Percentiles rank a stretch among this genome's conserved stretches.
phyloP scores from a whole-genome alignment of 352 stramenopile species.

The Phytophthora megakarya region DNA sequence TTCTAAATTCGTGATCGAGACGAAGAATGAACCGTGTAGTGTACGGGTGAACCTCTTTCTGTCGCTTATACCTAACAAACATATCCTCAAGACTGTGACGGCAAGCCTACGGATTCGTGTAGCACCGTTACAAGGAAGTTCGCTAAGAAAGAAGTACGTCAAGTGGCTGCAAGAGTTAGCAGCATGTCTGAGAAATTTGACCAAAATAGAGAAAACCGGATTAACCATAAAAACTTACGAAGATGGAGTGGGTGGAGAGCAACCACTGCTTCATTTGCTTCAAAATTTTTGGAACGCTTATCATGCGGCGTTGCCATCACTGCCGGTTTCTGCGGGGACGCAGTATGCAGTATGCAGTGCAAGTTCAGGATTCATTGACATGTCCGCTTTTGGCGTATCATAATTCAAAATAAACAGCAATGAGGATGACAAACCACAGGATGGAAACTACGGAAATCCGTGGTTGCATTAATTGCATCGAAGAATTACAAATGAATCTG shows the following conservation, averaged over 20 bases:
- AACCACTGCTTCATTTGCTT: constrained; percentile 63
- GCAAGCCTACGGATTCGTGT: constrained; percentile 39
- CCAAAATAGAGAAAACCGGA: constrained; percentile 37
- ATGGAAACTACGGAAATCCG: constrained; percentile 26
- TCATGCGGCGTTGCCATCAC: constrained; percentile 63
- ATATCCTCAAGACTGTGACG: constrained; percentile 45
- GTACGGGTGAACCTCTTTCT: constrained; percentile 61
- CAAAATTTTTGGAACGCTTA: constrained; percentile 64
- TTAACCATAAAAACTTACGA: constrained; percentile 29
- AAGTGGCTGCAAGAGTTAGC: constrained; percentile 64
- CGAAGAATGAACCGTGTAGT: constrained; percentile 34
- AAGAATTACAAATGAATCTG: constrained; percentile 32
- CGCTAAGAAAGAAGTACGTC: constrained; percentile 53
- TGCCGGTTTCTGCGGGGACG: constrained; percentile 74
- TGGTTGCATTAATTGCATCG: constrained; percentile 27
- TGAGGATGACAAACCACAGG: not conserved
- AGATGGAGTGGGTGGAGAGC: constrained; percentile 55
- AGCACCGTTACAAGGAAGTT: constrained; percentile 25
- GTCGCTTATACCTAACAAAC: constrained; percentile 52
- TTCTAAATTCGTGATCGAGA: constrained; percentile 58
- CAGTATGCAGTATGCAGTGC: constrained; percentile 65
- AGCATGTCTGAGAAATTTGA: constrained; percentile 43
- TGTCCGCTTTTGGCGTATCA: constrained; percentile 35
- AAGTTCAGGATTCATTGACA: constrained; percentile 61
- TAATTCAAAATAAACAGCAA: constrained; percentile 12